Percentiles rank a stretch among this genome's conserved stretches.
Evolutionary conservation across 169 alveolate genomes (phyloP).

Genomic region (Babesia gibsoni): DNA sequence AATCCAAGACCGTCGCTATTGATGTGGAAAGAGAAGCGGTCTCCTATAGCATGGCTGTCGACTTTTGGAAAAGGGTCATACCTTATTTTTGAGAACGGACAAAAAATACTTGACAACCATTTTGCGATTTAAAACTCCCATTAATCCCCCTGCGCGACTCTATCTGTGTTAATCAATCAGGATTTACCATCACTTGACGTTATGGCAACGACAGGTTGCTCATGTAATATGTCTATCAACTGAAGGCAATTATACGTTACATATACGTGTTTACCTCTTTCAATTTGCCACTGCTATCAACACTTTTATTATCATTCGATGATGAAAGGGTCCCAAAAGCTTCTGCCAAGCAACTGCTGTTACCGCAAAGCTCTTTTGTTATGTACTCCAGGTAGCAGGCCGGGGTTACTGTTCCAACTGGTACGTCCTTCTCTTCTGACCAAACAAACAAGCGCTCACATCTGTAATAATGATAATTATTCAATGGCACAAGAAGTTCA

Average conservation of each 20-base stretch:
- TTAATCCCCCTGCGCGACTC: background rate
- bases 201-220: constrained; percentile 4
- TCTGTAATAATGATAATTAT: too few species aligned
- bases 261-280: constrained; percentile 6
- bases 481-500: too few species aligned
- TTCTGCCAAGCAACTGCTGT: background rate
- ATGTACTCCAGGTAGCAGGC: constrained; percentile 42
- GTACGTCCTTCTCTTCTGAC: constrained; percentile 38
- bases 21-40: constrained; percentile 8
- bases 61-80: background rate
- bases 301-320: background rate
- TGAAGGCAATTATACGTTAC: background rate
- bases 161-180: too few species aligned
- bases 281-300: constrained; percentile 16
- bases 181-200: constrained; percentile 7
- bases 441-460: constrained; percentile 35
- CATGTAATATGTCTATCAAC: constrained; percentile 4
- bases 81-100: constrained; percentile 4
- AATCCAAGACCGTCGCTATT: background rate
- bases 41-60: background rate
- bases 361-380: constrained; percentile 40
- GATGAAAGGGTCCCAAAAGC: constrained; percentile 7
- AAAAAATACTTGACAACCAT: constrained; percentile 3
- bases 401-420: constrained; percentile 52
- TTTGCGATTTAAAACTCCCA: constrained; percentile 14